Base-by-base conservation (phyloP, 441 rosid genomes). In the Pelargonium fulgidum region DNA sequence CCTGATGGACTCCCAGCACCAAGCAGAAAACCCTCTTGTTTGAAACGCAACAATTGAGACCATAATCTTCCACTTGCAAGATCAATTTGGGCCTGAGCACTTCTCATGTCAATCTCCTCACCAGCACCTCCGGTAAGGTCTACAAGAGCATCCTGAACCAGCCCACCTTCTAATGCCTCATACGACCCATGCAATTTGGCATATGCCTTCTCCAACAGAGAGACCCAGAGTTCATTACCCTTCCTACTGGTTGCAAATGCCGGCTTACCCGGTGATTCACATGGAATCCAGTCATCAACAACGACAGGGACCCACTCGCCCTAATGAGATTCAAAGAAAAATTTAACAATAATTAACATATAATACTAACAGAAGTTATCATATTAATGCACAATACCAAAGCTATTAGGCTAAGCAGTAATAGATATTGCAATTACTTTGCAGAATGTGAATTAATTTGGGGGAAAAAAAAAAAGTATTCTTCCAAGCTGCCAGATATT, bases 1-100 rank as follows among this genome's bases (percentile, higher is more conserved):
- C 99, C 99, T 5, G 99, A 96, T 68, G 99, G 99, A 82, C 99
- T 96, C 75, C 99, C 99, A 52, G 99, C 99, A 72, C 99, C 99
- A 74, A 96, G 98, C 68, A 96, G 86, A 79, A 96, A 96, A 11
- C 98, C 99, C 82, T 96, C 98, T 74, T 87, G 98, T 76, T 96
- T 96, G 76, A 93, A 93, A 64, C 97, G 97, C 76, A 96, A 79
- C 81, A 96, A 75, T 63, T 96, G 99, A 78, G 99, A 93, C 99
- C 99, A 96, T 59, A 96, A 85, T 77, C 99, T 88, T 74, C 99
- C 99, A 70, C 98, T 93, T 50, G 99, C 99, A 70, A 93, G 98
- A 84, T 96, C 99, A 76, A 96, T 93, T 81, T 96, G 99, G 14
- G 98, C 98, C 82, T 89, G 98, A 63, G 98, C 86, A 83, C 97